Conservation (phyloP, 2,329 filamentous ascomycete species). For the Clarireedia sp. region DNA sequence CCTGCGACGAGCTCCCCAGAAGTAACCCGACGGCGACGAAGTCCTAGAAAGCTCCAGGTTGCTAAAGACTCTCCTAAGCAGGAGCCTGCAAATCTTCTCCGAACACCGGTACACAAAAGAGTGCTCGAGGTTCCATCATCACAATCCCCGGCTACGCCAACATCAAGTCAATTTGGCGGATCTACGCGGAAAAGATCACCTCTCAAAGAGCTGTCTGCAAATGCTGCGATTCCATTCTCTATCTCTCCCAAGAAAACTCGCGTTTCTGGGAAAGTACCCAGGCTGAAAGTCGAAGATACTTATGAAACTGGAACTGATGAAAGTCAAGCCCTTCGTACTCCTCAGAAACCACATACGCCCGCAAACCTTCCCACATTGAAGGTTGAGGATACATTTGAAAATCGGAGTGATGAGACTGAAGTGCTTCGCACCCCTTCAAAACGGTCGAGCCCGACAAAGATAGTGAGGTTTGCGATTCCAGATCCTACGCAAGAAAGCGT, state of each 20-base stretch:
- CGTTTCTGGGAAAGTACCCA: slow-evolving; percentile 16
- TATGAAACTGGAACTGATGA: slow-evolving; percentile 18
- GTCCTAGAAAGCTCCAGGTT: neutral
- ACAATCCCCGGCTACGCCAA: slow-evolving; percentile 28
- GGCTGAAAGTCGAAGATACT: slow-evolving; percentile 23
- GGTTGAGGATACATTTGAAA: slow-evolving; percentile 24
- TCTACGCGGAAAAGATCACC: slow-evolving; percentile 14
- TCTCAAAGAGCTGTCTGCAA: slow-evolving; percentile 20
- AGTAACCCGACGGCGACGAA: slow-evolving; percentile 2
- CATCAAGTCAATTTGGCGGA: slow-evolving; percentile 18
- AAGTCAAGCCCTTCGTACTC: slow-evolving; percentile 11
- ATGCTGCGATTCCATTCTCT: slow-evolving; percentile 22
- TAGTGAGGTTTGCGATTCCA: slow-evolving; percentile 22
- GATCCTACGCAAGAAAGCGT: slow-evolving; percentile 5
- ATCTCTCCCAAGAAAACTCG: slow-evolving; percentile 6
- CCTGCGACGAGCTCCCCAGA: slow-evolving; percentile 13
- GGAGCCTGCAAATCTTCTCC: slow-evolving; percentile 18
- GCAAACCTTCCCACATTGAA: slow-evolving; percentile 19
- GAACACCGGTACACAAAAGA: slow-evolving; percentile 21
- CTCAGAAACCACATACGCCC: neutral
- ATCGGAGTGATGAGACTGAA: slow-evolving; percentile 15
- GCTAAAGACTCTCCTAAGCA: slow-evolving; percentile 1
- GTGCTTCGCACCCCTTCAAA: slow-evolving; percentile 18
- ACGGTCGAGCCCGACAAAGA: slow-evolving; percentile 23
- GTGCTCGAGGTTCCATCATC: slow-evolving; percentile 28